Conservation (phyloP, 2,329 filamentous ascomycete genomes). For the Trichoderma gracile region DNA sequence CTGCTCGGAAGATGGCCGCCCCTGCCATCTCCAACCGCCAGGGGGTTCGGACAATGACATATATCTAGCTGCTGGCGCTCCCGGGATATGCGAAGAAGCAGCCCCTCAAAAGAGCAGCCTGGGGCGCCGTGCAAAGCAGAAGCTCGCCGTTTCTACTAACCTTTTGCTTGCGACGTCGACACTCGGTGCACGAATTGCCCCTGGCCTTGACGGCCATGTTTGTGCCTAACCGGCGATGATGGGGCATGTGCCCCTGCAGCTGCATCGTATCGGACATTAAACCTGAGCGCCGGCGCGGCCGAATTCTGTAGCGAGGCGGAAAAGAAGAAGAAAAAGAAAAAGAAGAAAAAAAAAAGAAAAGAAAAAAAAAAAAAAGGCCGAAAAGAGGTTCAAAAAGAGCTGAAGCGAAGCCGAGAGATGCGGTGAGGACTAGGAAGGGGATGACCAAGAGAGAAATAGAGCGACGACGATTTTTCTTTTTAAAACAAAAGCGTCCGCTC, state of each 20-base stretch:
- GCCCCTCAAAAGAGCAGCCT: constrained; percentile 1
- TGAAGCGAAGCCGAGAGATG: constrained; percentile 12
- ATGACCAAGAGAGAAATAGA: not conserved
- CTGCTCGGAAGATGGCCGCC: constrained; percentile 14
- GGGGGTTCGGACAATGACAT: constrained; percentile 24
- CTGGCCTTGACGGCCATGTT: constrained; percentile 28
- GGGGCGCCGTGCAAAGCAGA: not conserved
- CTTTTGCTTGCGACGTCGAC: constrained; percentile 54
- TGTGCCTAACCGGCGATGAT: constrained; percentile 25
- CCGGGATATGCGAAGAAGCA: not conserved
- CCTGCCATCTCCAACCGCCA: constrained; percentile 15
- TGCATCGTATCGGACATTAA: constrained; percentile 41
- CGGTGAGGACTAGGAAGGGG: constrained; percentile 5
- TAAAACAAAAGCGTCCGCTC: not conserved
- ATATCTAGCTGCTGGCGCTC: constrained; percentile 19
- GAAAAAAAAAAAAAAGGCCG: not conserved
- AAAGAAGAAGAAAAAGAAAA: not conserved
- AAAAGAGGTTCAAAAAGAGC: constrained; percentile 7
- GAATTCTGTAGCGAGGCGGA: constrained; percentile 4
- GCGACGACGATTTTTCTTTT: not conserved
- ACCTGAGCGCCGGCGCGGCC: constrained; percentile 20
- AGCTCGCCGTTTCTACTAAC: constrained; percentile 34
- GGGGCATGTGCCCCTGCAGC: constrained; percentile 31
- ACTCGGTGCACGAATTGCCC: constrained; percentile 52
- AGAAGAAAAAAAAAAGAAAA: not conserved